These are phyloP conservation scores for Hirschfeldia incana DNA, from an alignment of 345 rosid genomes.

Conservation along the genomic window DNA sequence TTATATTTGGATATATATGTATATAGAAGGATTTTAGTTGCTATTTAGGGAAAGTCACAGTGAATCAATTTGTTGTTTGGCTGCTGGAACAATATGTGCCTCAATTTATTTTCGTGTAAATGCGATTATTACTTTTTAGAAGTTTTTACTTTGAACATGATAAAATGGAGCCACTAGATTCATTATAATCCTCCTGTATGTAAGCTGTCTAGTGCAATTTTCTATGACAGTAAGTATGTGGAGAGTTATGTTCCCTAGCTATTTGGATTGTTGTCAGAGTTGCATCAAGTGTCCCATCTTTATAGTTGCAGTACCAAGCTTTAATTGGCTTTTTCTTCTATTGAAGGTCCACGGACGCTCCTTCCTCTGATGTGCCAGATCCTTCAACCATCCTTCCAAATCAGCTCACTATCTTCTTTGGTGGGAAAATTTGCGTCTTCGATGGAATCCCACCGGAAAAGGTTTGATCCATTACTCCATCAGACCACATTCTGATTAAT, in stretches of 20 bases:
- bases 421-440: conserved; percentile 72
- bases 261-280: background rate
- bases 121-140: background rate
- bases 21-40: conserved; percentile 1
- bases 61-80: background rate
- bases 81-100: conserved; percentile 2
- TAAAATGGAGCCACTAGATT: background rate
- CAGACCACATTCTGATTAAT: background rate
- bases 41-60: conserved; percentile 22
- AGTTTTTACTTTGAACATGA: background rate
- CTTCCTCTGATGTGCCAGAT: conserved; percentile 40
- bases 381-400: conserved; percentile 37
- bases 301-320: background rate
- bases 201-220: background rate
- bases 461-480: conserved; percentile 40
- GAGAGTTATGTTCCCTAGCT: background rate
- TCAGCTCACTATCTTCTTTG: conserved; percentile 84
- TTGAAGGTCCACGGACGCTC: conserved; percentile 42
- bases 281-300: conserved; percentile 11
- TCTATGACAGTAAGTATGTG: background rate
- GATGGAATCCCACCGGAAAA: conserved; percentile 69
- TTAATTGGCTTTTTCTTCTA: background rate
- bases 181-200: background rate
- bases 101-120: background rate
- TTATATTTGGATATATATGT: background rate